Percentiles rank a stretch among this genome's conserved stretches.
phyloP scores from a whole-genome alignment of 202 grass and related monocot genomes.

The Hordeum pubiflorum region DNA sequence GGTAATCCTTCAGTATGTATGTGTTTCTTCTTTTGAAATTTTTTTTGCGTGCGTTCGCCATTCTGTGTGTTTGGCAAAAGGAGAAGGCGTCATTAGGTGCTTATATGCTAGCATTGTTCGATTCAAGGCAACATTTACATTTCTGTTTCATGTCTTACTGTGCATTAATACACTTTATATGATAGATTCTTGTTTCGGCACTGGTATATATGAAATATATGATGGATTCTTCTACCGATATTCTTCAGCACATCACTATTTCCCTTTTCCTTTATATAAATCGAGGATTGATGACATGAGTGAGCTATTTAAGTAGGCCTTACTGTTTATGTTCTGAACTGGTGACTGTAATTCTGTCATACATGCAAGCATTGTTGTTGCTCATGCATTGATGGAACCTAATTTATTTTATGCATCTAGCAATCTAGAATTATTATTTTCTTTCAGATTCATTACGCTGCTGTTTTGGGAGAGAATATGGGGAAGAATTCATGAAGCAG shows the following conservation, averaged over 20 bases:
- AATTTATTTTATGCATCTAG: neutral
- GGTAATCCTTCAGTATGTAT: neutral
- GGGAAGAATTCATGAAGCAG: too few species aligned
- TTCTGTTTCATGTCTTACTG: too few species aligned
- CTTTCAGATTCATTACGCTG: too few species aligned
- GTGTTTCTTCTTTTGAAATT: neutral
- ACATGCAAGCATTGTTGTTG: neutral
- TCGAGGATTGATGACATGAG: too few species aligned
- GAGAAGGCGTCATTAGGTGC: too few species aligned
- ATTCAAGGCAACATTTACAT: neutral
- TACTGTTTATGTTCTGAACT: neutral
- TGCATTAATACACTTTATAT: too few species aligned
- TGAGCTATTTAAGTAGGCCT: neutral
- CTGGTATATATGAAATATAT: too few species aligned
- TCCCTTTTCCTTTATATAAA: neutral
- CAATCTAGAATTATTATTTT: too few species aligned
- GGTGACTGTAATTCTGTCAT: too few species aligned
- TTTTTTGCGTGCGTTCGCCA: neutral
- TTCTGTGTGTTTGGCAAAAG: neutral
- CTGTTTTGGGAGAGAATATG: too few species aligned
- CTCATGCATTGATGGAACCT: neutral
- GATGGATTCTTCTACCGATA: neutral
- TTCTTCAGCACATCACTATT: neutral
- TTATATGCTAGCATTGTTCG: neutral
- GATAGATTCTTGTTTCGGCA: too few species aligned